Conservation (phyloP, 257 asterid species). For the Lantana camara region DNA sequence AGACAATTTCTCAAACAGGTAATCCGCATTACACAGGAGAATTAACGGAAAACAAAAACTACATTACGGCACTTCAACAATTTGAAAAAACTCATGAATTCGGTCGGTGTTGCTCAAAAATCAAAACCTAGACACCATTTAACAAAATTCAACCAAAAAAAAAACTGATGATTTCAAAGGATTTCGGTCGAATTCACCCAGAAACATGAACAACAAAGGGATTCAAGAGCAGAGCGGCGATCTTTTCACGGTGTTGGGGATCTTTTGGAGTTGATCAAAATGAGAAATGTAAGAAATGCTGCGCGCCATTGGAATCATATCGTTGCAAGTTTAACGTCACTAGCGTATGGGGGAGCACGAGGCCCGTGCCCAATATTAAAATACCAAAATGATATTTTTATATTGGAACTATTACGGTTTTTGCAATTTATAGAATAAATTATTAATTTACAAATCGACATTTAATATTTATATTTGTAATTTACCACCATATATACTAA, state of each 20-base stretch:
- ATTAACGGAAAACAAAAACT: not conserved
- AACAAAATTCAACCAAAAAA: not conserved
- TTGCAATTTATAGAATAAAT: too few relatives aligned
- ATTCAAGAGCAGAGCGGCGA: too few relatives aligned
- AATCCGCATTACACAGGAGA: constrained; percentile 16
- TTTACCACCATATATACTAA: too few relatives aligned
- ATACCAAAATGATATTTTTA: not conserved
- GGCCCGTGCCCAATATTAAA: constrained; percentile 18
- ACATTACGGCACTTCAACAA: not conserved
- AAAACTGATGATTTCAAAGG: not conserved
- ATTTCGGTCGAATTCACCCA: not conserved
- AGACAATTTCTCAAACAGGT: not conserved
- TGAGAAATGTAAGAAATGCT: not conserved
- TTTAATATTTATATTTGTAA: too few relatives aligned
- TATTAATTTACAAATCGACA: too few relatives aligned
- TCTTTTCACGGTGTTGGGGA: not conserved
- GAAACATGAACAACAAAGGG: too few relatives aligned
- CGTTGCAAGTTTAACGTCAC: too few relatives aligned
- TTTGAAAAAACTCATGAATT: not conserved
- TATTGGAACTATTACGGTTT: too few relatives aligned
- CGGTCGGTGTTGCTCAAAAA: not conserved
- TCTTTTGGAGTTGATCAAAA: not conserved
- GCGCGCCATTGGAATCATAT: not conserved
- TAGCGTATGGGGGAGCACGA: too few relatives aligned
- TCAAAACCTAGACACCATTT: not conserved